Conservation (phyloP, 306 rosid genomes). For the Malus orientalis region DNA sequence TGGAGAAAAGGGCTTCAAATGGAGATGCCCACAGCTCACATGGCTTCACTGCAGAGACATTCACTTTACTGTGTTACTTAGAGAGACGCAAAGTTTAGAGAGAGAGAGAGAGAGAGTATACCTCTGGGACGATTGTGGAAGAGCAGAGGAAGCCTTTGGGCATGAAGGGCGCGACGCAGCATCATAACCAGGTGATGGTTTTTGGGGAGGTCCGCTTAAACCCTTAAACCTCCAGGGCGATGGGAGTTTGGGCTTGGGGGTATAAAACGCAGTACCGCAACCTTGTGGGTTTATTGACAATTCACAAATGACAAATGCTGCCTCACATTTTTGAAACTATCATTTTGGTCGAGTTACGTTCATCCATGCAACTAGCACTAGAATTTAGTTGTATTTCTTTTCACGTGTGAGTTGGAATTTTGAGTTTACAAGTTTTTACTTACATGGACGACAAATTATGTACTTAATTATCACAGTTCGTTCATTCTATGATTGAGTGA, state of each 20-base stretch:
- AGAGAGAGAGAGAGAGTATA: not conserved
- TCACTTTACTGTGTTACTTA: not conserved
- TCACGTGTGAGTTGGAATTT: no score
- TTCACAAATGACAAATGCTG: no score
- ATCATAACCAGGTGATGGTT: not conserved
- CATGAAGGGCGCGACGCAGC: conserved; percentile 6
- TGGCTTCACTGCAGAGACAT: conserved; percentile 26
- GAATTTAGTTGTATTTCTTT: no score
- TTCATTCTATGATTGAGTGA: no score
- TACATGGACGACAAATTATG: no score
- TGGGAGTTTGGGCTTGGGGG: not conserved
- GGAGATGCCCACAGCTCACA: conserved; percentile 29
- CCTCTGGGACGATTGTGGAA: conserved; percentile 31
- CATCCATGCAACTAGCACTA: no score
- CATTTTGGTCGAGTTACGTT: no score
- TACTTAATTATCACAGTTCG: no score
- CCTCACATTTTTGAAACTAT: no score
- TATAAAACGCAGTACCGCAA: no score
- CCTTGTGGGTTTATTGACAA: no score
- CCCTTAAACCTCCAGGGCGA: not conserved
- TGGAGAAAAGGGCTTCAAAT: conserved; percentile 47
- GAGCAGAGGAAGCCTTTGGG: conserved; percentile 14
- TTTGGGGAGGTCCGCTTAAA: not conserved
- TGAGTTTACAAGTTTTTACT: no score
- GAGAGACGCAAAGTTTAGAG: not conserved